Percentiles rank a stretch among this genome's conserved stretches.
phyloP scores from a whole-genome alignment of 1,139 yeast species.

The Tardiomyces depauwii region DNA sequence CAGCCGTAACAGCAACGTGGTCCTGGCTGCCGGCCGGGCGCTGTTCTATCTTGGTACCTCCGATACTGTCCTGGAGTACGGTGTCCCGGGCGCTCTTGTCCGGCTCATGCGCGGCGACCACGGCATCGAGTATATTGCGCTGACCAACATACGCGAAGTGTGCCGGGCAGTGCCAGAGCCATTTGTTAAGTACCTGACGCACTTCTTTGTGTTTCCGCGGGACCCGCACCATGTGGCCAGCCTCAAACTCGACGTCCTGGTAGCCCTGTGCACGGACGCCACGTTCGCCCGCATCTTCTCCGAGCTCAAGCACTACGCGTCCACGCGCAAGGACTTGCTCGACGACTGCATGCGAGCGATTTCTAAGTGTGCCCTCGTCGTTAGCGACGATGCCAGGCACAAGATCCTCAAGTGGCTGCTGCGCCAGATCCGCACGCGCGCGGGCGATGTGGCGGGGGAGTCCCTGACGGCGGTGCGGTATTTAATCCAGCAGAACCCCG shows the following conservation, averaged over 20 bases:
- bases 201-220: constrained; percentile 49
- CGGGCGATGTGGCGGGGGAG: constrained; percentile 37
- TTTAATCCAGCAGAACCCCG: constrained; percentile 55
- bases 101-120: constrained; percentile 30
- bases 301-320: constrained; percentile 59
- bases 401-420: constrained; percentile 35
- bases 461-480: constrained; percentile 59
- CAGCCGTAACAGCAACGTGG: constrained; percentile 48
- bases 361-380: constrained; percentile 38
- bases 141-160: constrained; percentile 23
- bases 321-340: constrained; percentile 24
- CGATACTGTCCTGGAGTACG: constrained; percentile 34
- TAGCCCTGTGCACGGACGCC: constrained; percentile 41
- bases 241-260: constrained; percentile 53
- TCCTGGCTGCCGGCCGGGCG: constrained; percentile 50
- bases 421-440: constrained; percentile 26
- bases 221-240: constrained; percentile 40
- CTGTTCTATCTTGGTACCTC: constrained; percentile 45
- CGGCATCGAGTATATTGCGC: constrained; percentile 23
- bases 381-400: constrained; percentile 19
- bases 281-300: constrained; percentile 45
- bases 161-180: constrained; percentile 32
- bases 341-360: constrained; percentile 30
- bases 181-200: constrained; percentile 37
- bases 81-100: constrained; percentile 40